phyloP scores from a whole-genome alignment of 129 eudicot genomes.

The Centella asiatica region DNA sequence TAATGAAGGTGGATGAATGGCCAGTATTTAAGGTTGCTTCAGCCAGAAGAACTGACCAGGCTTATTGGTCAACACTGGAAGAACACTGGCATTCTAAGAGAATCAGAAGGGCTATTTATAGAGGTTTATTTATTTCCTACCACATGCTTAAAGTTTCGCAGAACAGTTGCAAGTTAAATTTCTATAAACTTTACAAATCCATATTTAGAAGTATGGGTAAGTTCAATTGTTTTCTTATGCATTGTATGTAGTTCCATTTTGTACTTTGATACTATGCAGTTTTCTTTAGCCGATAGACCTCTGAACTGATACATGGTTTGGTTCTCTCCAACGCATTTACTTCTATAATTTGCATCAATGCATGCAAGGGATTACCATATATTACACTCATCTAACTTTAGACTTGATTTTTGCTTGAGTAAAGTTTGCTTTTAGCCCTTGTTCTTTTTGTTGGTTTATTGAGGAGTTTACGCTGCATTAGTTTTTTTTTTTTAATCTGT shows the following conservation, averaged over 20 bases:
- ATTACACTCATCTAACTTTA: background rate
- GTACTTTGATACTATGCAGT: too few relatives aligned
- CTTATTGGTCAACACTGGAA: slow-evolving; percentile 72
- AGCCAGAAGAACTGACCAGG: slow-evolving; percentile 47
- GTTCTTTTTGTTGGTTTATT: background rate
- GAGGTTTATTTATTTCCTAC: slow-evolving; percentile 38
- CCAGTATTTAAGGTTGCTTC: slow-evolving; percentile 73
- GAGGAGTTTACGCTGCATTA: background rate
- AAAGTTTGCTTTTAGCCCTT: background rate
- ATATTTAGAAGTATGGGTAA: background rate
- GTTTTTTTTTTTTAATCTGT: background rate
- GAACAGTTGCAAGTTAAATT: too few relatives aligned
- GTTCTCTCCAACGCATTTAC: slow-evolving; percentile 1
- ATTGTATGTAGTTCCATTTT: background rate
- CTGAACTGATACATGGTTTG: background rate
- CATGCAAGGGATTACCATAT: background rate
- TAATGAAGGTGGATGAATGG: slow-evolving; percentile 97
- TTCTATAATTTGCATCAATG: background rate
- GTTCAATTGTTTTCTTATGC: slow-evolving; percentile 3
- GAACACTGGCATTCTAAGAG: slow-evolving; percentile 48
- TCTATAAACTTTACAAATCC: background rate
- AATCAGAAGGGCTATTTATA: slow-evolving; percentile 58
- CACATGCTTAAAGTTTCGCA: background rate
- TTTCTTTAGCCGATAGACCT: background rate
- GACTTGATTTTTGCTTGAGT: background rate